Conservation (phyloP, 352 stramenopile genomes). For the Globisporangium canariense region DNA sequence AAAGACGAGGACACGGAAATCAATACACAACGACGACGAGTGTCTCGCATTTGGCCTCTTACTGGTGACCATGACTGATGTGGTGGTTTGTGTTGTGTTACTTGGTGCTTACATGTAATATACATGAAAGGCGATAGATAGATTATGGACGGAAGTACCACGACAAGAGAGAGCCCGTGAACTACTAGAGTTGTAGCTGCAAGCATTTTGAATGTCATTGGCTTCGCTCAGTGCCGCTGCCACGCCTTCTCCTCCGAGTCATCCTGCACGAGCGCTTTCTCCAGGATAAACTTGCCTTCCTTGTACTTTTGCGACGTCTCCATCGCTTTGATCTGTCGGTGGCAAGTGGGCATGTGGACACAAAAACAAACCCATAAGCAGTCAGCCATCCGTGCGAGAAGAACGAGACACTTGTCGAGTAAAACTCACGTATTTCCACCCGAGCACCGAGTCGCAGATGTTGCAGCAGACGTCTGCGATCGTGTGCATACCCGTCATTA, state of each 20-base stretch:
- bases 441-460: conserved; percentile 56
- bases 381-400: neutral
- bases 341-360: conserved; percentile 1
- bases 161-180: neutral
- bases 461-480: conserved; percentile 68
- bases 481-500: conserved; percentile 82
- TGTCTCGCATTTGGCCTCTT: too few species aligned
- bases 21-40: neutral
- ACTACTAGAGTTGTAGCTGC: neutral
- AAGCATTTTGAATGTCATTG: neutral
- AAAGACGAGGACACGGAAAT: neutral
- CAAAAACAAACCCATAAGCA: conserved; percentile 7
- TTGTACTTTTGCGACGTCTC: conserved; percentile 84
- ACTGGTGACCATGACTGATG: too few species aligned
- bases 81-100: too few species aligned
- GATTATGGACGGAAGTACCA: neutral
- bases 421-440: conserved; percentile 79
- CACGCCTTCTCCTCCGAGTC: conserved; percentile 50
- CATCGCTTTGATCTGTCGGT: conserved; percentile 65
- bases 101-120: too few species aligned
- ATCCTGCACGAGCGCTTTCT: conserved; percentile 70
- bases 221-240: conserved; percentile 21
- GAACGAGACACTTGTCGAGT: neutral
- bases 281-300: conserved; percentile 83
- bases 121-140: neutral